phyloP scores from a whole-genome alignment of 495 filamentous ascomycete genomes.

The Rusavskia elegans region DNA sequence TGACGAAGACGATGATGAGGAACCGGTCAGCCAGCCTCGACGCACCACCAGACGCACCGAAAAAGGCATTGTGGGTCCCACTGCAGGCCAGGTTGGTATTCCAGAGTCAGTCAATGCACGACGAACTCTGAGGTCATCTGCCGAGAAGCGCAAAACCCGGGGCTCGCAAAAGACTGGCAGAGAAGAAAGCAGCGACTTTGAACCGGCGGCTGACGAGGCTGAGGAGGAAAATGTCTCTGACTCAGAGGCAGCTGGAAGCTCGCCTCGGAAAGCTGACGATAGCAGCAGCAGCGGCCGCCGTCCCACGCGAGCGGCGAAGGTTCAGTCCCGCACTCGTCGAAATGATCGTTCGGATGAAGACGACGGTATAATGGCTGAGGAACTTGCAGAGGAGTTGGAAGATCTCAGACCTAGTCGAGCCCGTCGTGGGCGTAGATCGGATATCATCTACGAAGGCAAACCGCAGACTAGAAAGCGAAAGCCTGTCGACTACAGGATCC shows the following conservation, averaged over 20 bases:
- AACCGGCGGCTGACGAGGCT: constrained; percentile 56
- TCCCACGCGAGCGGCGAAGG: constrained; percentile 31
- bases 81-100: constrained; percentile 17
- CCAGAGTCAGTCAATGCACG: constrained; percentile 27
- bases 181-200: constrained; percentile 77
- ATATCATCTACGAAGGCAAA: constrained; percentile 42
- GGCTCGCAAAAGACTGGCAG: constrained; percentile 35
- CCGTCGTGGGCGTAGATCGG: constrained; percentile 33
- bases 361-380: constrained; percentile 38
- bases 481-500: constrained; percentile 56
- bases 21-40: constrained; percentile 30
- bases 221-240: constrained; percentile 43
- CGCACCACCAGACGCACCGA: constrained; percentile 32
- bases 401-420: constrained; percentile 44
- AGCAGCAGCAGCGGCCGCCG: constrained; percentile 33
- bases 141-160: constrained; percentile 27
- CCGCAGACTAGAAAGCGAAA: constrained; percentile 36
- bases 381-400: constrained; percentile 64
- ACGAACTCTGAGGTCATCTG: constrained; percentile 24
- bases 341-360: constrained; percentile 29
- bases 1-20: constrained; percentile 56
- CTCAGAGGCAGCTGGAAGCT: constrained; percentile 27
- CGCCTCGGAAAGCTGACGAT: constrained; percentile 31
- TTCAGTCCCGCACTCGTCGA: constrained; percentile 36
- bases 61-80: constrained; percentile 22